These are phyloP conservation scores for Eutypella sp. DNA, from an alignment of 2,329 filamentous ascomycete genomes.

Conservation along the genomic window DNA sequence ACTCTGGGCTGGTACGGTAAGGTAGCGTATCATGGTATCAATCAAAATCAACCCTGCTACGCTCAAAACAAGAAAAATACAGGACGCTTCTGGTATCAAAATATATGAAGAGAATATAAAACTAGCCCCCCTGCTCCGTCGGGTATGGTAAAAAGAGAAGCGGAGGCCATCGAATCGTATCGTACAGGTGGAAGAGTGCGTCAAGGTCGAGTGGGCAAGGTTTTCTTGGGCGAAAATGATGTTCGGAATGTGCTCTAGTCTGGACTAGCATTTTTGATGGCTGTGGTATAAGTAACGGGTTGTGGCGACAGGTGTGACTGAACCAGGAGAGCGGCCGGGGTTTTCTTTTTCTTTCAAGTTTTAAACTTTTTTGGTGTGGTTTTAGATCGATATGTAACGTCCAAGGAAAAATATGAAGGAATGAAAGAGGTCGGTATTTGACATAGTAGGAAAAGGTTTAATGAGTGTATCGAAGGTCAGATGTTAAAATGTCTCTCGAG, in stretches of 20 bases:
- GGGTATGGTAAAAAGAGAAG: constrained; percentile 5
- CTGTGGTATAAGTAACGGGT: not conserved
- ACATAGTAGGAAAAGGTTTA: constrained; percentile 20
- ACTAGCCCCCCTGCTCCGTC: constrained; percentile 5
- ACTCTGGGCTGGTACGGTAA: not conserved
- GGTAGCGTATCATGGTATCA: constrained; percentile 26
- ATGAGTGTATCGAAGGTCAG: constrained; percentile 9
- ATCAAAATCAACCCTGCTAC: constrained; percentile 17
- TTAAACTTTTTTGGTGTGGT: constrained; percentile 15
- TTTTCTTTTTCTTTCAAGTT: constrained; percentile 8
- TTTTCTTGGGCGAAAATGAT: too few relatives aligned
- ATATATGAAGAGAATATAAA: constrained; percentile 22
- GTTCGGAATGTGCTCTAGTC: too few relatives aligned
- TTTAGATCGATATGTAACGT: constrained; percentile 9
- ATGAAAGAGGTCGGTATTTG: constrained; percentile 25
- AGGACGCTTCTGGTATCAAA: constrained; percentile 17
- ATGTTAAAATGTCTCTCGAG: constrained; percentile 3
- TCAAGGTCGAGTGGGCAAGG: not conserved
- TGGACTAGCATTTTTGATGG: too few relatives aligned
- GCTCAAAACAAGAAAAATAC: constrained; percentile 13
- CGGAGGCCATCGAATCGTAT: not conserved
- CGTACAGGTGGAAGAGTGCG: not conserved
- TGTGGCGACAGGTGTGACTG: constrained; percentile 7
- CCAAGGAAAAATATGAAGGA: constrained; percentile 27
- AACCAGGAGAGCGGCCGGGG: constrained; percentile 13